phyloP scores from a whole-genome alignment of 768 basidiomycete species.

The Tubosaeta sp. region DNA sequence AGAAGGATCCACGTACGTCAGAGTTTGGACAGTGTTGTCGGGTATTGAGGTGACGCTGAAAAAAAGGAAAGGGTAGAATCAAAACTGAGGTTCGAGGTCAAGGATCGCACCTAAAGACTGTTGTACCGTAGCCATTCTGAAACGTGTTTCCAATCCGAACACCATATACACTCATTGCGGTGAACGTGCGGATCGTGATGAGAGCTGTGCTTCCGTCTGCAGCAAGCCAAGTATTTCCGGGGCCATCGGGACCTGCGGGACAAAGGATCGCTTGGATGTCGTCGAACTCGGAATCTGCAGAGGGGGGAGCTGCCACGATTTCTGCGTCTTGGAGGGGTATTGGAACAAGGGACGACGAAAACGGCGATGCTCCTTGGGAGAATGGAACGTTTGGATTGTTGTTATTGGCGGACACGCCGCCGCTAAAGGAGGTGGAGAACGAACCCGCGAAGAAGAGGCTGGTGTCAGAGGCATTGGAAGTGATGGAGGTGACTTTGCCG shows the following conservation, averaged over 20 bases:
- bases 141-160: constrained; percentile 92
- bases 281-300: constrained; percentile 54
- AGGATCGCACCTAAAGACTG: constrained; percentile 67
- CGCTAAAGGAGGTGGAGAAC: constrained; percentile 72
- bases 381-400: constrained; percentile 85
- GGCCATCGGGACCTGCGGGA: constrained; percentile 75
- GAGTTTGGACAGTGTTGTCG: constrained; percentile 73
- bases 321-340: constrained; percentile 61
- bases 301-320: constrained; percentile 58
- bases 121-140: constrained; percentile 73
- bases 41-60: constrained; percentile 82
- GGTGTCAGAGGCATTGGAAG: constrained; percentile 60
- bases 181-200: constrained; percentile 74
- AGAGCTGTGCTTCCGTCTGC: constrained; percentile 64
- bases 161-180: constrained; percentile 70
- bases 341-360: constrained; percentile 86
- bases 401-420: constrained; percentile 47
- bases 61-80: constrained; percentile 6
- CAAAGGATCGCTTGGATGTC: constrained; percentile 75
- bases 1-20: constrained; percentile 74
- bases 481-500: constrained; percentile 70
- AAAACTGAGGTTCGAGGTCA: neutral
- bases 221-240: constrained; percentile 83
- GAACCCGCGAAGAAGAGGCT: constrained; percentile 87
- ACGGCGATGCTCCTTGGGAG: constrained; percentile 77